A percentile compares a stretch with the other conserved stretches of the same genome.
phyloP scores from a whole-genome alignment of 345 rosid genomes.

The Rhizophora mangle region DNA sequence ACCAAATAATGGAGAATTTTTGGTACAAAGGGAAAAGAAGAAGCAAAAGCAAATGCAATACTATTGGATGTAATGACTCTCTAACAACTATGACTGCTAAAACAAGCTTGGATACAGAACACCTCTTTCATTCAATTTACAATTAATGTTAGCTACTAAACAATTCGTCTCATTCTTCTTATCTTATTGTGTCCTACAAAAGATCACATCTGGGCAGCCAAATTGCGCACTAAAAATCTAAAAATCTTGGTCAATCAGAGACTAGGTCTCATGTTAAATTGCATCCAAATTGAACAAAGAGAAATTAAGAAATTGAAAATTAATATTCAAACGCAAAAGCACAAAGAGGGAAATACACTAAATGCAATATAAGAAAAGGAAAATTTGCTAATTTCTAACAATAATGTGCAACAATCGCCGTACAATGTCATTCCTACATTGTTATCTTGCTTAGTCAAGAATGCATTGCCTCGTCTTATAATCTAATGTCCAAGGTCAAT shows the following conservation, averaged over 20 bases:
- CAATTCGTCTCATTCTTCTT: background rate
- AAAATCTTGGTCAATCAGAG: too few species aligned
- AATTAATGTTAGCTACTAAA: too few species aligned
- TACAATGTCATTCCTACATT: constrained; percentile 24
- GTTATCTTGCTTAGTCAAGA: constrained; percentile 9
- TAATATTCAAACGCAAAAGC: background rate
- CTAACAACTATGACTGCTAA: too few species aligned
- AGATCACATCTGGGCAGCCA: too few species aligned
- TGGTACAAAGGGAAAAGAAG: too few species aligned
- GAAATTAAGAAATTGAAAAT: too few species aligned
- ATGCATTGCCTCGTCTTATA: background rate
- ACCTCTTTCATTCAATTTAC: background rate
- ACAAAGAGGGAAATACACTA: background rate
- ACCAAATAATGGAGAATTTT: too few species aligned
- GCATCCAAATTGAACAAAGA: too few species aligned
- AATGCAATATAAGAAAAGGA: constrained; percentile 5
- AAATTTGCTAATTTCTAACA: constrained; percentile 13
- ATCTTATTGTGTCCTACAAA: background rate
- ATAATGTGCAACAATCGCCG: constrained; percentile 16
- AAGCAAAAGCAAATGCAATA: too few species aligned
- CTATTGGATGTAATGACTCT: too few species aligned
- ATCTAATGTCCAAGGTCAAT: constrained; percentile 11
- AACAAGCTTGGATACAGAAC: background rate
- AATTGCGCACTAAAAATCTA: too few species aligned
- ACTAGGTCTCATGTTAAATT: too few species aligned